These are phyloP conservation scores for Mrakia blollopis DNA, from an alignment of 768 basidiomycete genomes.

Conservation along the genomic window DNA sequence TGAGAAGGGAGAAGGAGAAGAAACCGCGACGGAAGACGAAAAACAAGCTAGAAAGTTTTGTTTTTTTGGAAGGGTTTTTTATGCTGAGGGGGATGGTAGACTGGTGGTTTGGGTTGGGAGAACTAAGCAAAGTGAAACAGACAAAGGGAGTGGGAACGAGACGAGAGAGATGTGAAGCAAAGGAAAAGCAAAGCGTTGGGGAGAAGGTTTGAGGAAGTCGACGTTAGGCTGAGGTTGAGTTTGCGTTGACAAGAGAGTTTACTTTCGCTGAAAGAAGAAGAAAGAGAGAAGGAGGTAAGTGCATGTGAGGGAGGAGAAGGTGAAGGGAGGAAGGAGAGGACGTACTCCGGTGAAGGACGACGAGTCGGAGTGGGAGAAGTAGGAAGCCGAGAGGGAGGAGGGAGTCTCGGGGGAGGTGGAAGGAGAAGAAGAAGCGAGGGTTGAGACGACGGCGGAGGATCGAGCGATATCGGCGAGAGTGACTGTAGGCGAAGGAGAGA, in stretches of 20 bases:
- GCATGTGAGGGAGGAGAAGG: not conserved
- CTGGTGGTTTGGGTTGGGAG: not conserved
- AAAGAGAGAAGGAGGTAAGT: not conserved
- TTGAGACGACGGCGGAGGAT: constrained; percentile 1
- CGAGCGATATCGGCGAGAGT: constrained; percentile 20
- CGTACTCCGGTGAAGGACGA: constrained; percentile 13
- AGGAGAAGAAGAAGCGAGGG: not conserved
- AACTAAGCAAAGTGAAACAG: not conserved
- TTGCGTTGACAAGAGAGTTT: too few species aligned
- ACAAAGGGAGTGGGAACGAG: not conserved
- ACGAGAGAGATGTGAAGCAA: not conserved
- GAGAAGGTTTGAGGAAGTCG: not conserved
- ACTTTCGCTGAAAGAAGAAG: not conserved
- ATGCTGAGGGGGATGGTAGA: too few species aligned
- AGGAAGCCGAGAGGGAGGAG: constrained; percentile 17
- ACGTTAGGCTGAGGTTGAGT: not conserved
- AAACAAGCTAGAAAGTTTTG: too few species aligned
- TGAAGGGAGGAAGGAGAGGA: not conserved
- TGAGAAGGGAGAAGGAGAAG: too few species aligned
- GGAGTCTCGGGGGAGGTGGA: constrained; percentile 13
- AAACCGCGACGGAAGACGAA: too few species aligned
- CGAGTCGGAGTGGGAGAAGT: not conserved
- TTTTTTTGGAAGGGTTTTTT: not conserved
- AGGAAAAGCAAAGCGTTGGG: too few species aligned
- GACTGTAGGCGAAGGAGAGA: not conserved